A percentile compares a stretch with the other conserved stretches of the same genome.
phyloP scores from a whole-genome alignment of 768 basidiomycete genomes.

The Tricholoma hemisulphureum region DNA sequence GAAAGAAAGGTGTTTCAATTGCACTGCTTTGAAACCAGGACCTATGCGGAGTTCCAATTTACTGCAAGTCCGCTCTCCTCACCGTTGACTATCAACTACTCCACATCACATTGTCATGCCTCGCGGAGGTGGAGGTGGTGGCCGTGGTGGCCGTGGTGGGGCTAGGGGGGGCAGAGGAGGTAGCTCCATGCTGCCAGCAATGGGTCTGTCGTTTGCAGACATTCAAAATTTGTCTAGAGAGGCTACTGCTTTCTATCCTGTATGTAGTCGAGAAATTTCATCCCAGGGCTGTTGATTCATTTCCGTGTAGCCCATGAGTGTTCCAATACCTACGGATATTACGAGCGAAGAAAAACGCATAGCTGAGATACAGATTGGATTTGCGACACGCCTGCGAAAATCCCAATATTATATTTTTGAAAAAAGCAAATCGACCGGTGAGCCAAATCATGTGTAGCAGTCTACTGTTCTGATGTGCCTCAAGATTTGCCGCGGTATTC shows the following conservation, averaged over 20 bases:
- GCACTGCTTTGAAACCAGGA: conserved; percentile 20
- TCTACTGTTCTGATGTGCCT: conserved; percentile 24
- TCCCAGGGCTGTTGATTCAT: conserved; percentile 17
- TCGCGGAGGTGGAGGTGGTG: conserved; percentile 40
- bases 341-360: conserved; percentile 64
- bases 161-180: conserved; percentile 59
- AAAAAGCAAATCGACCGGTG: conserved; percentile 59
- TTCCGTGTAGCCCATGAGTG: conserved; percentile 53
- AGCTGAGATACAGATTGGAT: conserved; percentile 64
- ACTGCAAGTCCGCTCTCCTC: conserved; percentile 25
- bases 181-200: conserved; percentile 54
- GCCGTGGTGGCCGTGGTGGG: conserved; percentile 38
- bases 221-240: conserved; percentile 75
- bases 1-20: conserved; percentile 24
- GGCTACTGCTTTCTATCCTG: conserved; percentile 77
- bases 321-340: conserved; percentile 70
- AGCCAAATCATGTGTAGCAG: conserved; percentile 5
- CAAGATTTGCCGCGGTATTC: conserved; percentile 78
- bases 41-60: conserved; percentile 42
- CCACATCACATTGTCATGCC: conserved; percentile 30
- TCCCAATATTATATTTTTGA: conserved; percentile 79
- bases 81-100: conserved; percentile 8
- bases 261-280: conserved; percentile 41
- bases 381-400: conserved; percentile 59
- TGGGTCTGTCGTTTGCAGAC: conserved; percentile 81